These are phyloP conservation scores for Rubia balearica DNA, from an alignment of 305 asterid species.

Conservation along the genomic window DNA sequence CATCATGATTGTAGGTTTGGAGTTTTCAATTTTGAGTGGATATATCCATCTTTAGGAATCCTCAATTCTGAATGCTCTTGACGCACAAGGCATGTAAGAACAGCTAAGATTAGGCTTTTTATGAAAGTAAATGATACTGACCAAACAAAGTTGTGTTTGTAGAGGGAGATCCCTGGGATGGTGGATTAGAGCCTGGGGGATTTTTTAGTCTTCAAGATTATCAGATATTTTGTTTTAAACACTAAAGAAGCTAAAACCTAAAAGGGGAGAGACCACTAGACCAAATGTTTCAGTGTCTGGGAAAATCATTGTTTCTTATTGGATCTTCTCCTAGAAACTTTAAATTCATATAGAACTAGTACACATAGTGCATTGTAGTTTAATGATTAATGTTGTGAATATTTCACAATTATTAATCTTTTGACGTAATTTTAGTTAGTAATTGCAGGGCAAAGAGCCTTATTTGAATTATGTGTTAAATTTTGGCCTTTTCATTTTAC, in stretches of 20 bases:
- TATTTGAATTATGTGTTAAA: not conserved
- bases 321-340: not conserved
- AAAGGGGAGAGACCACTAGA: not conserved
- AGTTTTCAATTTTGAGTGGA: not conserved
- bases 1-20: not conserved
- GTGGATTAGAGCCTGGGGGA: not conserved
- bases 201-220: not conserved
- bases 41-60: not conserved
- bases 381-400: constrained; percentile 6
- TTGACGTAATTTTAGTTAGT: not conserved
- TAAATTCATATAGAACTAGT: not conserved
- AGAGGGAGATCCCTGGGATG: not conserved
- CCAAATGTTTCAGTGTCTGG: not conserved
- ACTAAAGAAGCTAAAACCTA: not conserved
- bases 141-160: not conserved
- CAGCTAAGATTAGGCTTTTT: not conserved
- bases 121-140: not conserved
- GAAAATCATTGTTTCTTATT: not conserved
- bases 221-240: not conserved
- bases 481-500: constrained; percentile 6
- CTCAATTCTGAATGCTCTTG: not conserved
- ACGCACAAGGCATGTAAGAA: not conserved
- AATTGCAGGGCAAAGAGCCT: not conserved
- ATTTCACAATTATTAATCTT: not conserved
- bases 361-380: not conserved